Base-by-base conservation (phyloP, 495 filamentous ascomycete species). In the Talaromyces liani region DNA sequence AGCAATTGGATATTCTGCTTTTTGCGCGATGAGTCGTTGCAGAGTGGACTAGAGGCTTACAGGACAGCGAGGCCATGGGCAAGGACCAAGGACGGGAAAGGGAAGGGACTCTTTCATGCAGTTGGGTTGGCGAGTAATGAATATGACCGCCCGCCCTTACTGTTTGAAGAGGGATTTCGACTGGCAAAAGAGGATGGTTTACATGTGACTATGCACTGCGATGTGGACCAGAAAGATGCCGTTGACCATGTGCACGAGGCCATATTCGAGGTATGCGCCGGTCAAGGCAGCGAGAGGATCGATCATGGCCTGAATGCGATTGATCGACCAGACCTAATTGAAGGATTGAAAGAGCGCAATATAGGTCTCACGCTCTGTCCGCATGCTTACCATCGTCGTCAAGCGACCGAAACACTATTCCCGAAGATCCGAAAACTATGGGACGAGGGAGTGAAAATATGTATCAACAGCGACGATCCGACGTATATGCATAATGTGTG, bases 121-220 rank as follows among this genome's bases (percentile, higher is more conserved):
- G 73, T 80, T n/a, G 77, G 77, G 12, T 67, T 79, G 5, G 77
- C 76, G 18, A 75, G 73, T 51, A 76, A 79, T 61, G 77, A 76
- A 49, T 73, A 73, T 58, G 69, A 73, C 45, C 65, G 72, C 12
- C 77, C 77, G 3, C 77, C 77, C 0, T 64, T 69, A 64, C 66
- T 77, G 29, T 79, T 80, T 53, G 70, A 75, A 51, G 71, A 73
- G 36, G 72, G 69, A 0, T 78, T 74, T 65, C 27, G 14, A 39
- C 63, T 72, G 4, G 77, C 77, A 5, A 66, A 65, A 20, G 63
- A 65, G 12, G 75, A 77, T 57, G 77, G 77, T 0, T 64, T 79
- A 47, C 71, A 72, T 49, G 63, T 79, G 12, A 79, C 77, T 4
- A 72, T 72, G 71, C 77, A 80, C 58, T 79, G 77, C 64, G 77